Percentiles rank a stretch among this genome's conserved stretches.
Conservation (phyloP, 129 eudicot genomes). For the Ambrosia trifida region DNA sequence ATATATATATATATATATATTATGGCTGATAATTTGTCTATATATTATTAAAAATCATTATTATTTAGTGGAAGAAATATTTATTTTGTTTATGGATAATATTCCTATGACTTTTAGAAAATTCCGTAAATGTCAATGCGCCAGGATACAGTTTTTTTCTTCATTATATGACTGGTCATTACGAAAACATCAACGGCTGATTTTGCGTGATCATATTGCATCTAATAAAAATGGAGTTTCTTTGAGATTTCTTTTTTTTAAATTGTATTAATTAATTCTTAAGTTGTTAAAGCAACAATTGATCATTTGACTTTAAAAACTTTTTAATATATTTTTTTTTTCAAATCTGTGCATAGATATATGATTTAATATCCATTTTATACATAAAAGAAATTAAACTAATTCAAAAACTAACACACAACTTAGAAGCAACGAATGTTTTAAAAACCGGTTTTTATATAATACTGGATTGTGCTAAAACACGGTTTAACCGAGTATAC, state of each 20-base stretch:
- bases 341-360: neutral
- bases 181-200: constrained; percentile 35
- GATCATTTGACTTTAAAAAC: too few relatives aligned
- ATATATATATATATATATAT: neutral
- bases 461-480: too few relatives aligned
- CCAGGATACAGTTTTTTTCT: neutral
- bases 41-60: too few relatives aligned
- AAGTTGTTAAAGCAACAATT: neutral
- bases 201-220: constrained; percentile 19
- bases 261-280: neutral
- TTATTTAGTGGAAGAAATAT: neutral
- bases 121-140: constrained; percentile 23
- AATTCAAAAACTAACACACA: neutral
- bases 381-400: neutral
- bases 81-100: constrained; percentile 23
- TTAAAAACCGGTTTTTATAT: too few relatives aligned
- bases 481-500: too few relatives aligned
- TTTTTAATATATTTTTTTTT: too few relatives aligned
- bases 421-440: neutral
- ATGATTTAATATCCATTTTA: neutral
- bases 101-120: constrained; percentile 16
- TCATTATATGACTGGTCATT: constrained; percentile 27
- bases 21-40: too few relatives aligned
- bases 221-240: neutral
- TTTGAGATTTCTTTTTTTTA: neutral